A percentile compares a stretch with the other conserved stretches of the same genome.
phyloP scores from a whole-genome alignment of 2,329 filamentous ascomycete species.

The Harringtonia lauricola region DNA sequence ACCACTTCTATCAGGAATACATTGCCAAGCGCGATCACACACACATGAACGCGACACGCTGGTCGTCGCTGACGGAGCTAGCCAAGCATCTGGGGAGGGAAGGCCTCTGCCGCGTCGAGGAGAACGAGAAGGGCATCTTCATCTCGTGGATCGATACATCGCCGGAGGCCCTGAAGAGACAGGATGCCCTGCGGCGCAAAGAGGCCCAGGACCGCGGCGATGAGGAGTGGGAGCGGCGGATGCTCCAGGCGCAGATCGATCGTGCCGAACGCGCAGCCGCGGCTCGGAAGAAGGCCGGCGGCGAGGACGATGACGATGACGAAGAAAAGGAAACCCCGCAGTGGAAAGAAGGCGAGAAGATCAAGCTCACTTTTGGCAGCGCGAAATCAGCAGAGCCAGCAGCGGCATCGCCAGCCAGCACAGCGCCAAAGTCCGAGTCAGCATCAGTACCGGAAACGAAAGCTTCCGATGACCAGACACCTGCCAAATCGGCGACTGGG shows the following conservation, averaged over 20 bases:
- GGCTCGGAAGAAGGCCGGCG: slow-evolving; percentile 24
- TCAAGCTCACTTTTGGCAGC: slow-evolving; percentile 56
- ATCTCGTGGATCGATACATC: slow-evolving; percentile 89
- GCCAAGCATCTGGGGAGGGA: slow-evolving; percentile 78
- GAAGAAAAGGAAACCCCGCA: slow-evolving; percentile 37
- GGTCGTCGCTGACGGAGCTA: slow-evolving; percentile 81
- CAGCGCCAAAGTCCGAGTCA: neutral
- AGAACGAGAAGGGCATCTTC: slow-evolving; percentile 74
- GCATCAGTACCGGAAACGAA: neutral
- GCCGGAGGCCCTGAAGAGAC: slow-evolving; percentile 68
- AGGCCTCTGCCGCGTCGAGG: slow-evolving; percentile 81
- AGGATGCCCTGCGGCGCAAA: slow-evolving; percentile 72
- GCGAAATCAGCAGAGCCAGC: slow-evolving; percentile 20
- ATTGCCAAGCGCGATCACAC: slow-evolving; percentile 71
- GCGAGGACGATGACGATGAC: slow-evolving; percentile 28
- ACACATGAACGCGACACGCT: slow-evolving; percentile 90
- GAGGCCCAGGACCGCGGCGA: slow-evolving; percentile 84
- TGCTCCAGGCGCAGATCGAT: slow-evolving; percentile 76
- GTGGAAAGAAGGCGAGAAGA: slow-evolving; percentile 62
- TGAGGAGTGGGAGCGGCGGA: slow-evolving; percentile 74
- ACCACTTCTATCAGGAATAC: slow-evolving; percentile 92
- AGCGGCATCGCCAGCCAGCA: slow-evolving; percentile 7
- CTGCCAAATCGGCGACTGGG: neutral
- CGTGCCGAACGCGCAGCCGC: slow-evolving; percentile 55
- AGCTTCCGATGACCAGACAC: neutral